Evolutionary conservation across 2,329 filamentous ascomycete genomes (phyloP).

Genomic region (Hirsutella thompsonii): DNA sequence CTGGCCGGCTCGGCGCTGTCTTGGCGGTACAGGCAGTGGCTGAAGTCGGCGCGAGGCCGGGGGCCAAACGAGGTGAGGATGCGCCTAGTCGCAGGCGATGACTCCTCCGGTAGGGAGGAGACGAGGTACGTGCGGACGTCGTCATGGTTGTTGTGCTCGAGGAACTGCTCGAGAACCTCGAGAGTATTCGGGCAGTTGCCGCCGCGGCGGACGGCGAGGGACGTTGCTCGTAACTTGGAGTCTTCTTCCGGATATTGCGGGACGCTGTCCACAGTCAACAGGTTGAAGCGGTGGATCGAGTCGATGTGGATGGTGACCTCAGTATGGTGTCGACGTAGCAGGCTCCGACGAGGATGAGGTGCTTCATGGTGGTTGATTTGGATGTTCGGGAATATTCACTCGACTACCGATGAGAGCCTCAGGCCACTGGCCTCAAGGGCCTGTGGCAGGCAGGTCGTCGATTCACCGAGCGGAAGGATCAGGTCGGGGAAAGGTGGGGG

Average conservation of each 20-base stretch:
- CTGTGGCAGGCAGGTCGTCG: no score
- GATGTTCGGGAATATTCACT: background rate
- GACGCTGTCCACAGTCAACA: conserved; percentile 31
- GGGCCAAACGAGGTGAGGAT: conserved; percentile 41
- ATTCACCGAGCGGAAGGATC: no score
- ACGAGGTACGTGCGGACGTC: conserved; percentile 29
- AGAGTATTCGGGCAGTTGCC: conserved; percentile 64
- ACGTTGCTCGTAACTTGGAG: conserved; percentile 55
- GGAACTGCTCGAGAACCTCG: conserved; percentile 55
- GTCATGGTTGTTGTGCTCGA: conserved; percentile 13
- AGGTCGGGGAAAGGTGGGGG: no score
- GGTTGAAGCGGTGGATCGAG: background rate
- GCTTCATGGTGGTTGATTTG: conserved; percentile 26
- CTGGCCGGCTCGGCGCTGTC: conserved; percentile 44
- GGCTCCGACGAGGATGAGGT: conserved; percentile 51
- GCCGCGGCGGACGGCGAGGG: conserved; percentile 46
- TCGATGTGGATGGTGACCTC: conserved; percentile 29
- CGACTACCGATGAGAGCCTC: no score
- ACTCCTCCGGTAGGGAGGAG: conserved; percentile 37
- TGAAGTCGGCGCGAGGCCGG: conserved; percentile 30
- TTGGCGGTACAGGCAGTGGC: conserved; percentile 46
- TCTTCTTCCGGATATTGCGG: conserved; percentile 58
- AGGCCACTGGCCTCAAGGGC: no score
- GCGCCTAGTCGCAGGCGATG: conserved; percentile 35
- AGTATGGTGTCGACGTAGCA: conserved; percentile 62